phyloP scores from a whole-genome alignment of 2,329 filamentous ascomycete species.

The Hypoxylon sp. region DNA sequence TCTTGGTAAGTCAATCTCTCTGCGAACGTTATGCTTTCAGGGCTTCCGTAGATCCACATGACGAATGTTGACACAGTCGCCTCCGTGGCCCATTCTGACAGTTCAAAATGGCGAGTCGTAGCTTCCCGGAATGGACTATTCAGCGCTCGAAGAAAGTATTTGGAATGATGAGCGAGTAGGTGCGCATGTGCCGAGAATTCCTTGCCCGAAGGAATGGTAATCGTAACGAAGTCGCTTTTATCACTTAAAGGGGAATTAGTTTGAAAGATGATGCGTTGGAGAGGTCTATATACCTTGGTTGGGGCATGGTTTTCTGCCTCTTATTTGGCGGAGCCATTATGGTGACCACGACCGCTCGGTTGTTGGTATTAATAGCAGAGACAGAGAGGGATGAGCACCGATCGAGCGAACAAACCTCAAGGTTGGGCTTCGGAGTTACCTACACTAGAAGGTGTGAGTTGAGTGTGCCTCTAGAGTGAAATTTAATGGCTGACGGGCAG shows the following conservation, averaged over 20 bases:
- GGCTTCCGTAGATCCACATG: constrained; percentile 22
- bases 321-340: neutral
- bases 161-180: constrained; percentile 19
- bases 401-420: too few relatives aligned
- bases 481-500: too few relatives aligned
- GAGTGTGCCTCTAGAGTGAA: too few relatives aligned
- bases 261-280: neutral
- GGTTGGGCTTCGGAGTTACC: too few relatives aligned
- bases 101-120: neutral
- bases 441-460: too few relatives aligned
- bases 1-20: neutral
- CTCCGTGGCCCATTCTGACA: neutral
- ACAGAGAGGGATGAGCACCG: neutral
- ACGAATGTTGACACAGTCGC: constrained; percentile 6
- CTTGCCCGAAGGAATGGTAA: neutral
- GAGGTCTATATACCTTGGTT: constrained; percentile 1
- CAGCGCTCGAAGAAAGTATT: constrained; percentile 22
- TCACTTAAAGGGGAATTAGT: neutral
- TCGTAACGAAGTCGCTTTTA: neutral
- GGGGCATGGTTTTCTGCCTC: neutral
- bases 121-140: neutral
- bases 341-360: neutral
- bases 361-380: neutral
- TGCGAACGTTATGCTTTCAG: neutral
- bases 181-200: constrained; percentile 15